Evolutionary conservation across 306 rosid genomes (phyloP).

Genomic region (Prunus mira): DNA sequence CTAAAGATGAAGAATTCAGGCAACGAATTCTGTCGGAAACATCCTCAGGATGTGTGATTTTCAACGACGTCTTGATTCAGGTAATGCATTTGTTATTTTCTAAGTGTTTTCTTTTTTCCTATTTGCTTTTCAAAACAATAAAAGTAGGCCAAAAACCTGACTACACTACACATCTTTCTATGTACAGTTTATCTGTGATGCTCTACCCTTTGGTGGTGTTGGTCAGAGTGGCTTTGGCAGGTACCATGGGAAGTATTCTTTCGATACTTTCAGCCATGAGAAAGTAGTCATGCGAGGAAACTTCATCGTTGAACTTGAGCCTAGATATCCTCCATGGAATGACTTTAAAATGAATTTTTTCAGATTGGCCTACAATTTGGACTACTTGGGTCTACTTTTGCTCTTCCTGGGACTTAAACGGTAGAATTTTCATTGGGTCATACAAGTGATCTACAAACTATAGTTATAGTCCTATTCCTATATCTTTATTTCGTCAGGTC

Average conservation of each 20-base stretch:
- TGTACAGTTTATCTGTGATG: slow-evolving; percentile 55
- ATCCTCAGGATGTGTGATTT: slow-evolving; percentile 81
- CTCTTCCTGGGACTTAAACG: slow-evolving; percentile 55
- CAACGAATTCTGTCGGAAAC: slow-evolving; percentile 58
- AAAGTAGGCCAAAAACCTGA: neutral
- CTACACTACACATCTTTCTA: slow-evolving; percentile 26
- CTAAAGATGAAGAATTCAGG: slow-evolving; percentile 62
- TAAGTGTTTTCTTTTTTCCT: neutral
- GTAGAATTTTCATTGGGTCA: neutral
- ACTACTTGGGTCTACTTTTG: slow-evolving; percentile 53
- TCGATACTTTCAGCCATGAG: slow-evolving; percentile 88
- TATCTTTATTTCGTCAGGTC: neutral
- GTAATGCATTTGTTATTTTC: slow-evolving; percentile 35
- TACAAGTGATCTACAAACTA: neutral
- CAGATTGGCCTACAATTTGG: slow-evolving; percentile 56
- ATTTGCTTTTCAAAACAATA: neutral
- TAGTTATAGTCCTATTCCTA: neutral
- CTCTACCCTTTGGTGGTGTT: slow-evolving; percentile 55
- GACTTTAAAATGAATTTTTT: slow-evolving; percentile 64
- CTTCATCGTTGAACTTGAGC: slow-evolving; percentile 59
- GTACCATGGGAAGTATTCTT: slow-evolving; percentile 91
- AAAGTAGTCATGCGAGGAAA: slow-evolving; percentile 66
- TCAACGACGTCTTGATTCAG: slow-evolving; percentile 76
- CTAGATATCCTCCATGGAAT: slow-evolving; percentile 90
- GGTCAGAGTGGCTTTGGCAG: slow-evolving; percentile 82